phyloP scores from a whole-genome alignment of 306 rosid genomes.

The Canavalia gladiata region DNA sequence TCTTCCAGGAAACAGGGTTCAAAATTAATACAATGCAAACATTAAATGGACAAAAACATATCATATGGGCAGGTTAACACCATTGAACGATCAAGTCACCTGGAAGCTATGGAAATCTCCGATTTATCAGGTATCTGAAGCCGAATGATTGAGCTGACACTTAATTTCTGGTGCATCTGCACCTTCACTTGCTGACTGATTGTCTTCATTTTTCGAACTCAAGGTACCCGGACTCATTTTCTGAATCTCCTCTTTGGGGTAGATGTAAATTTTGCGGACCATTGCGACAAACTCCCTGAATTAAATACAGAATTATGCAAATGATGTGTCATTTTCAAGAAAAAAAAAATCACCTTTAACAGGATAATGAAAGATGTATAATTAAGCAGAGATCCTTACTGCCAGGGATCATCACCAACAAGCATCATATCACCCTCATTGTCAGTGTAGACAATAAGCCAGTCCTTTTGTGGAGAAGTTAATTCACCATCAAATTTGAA shows the following conservation, averaged over 20 bases:
- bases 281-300: conserved; percentile 91
- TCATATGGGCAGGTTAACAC: background rate
- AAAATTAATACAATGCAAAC: conserved; percentile 7
- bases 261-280: conserved; percentile 90
- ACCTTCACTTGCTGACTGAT: conserved; percentile 57
- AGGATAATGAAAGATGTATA: background rate
- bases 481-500: conserved; percentile 93
- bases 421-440: conserved; percentile 99
- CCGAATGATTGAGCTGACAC: conserved; percentile 51
- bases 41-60: background rate
- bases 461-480: conserved; percentile 69
- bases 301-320: conserved; percentile 15
- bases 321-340: conserved; percentile 21
- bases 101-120: conserved; percentile 52
- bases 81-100: conserved; percentile 43
- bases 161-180: conserved; percentile 63
- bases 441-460: conserved; percentile 91
- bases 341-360: background rate
- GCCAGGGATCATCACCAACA: conserved; percentile 99
- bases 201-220: conserved; percentile 68
- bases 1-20: conserved; percentile 33
- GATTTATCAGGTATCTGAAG: conserved; percentile 53
- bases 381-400: conserved; percentile 62
- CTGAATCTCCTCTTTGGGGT: conserved; percentile 94
- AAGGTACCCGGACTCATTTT: conserved; percentile 86